These are phyloP conservation scores for Medicago arabica DNA, from an alignment of 306 rosid genomes.

Conservation along the genomic window DNA sequence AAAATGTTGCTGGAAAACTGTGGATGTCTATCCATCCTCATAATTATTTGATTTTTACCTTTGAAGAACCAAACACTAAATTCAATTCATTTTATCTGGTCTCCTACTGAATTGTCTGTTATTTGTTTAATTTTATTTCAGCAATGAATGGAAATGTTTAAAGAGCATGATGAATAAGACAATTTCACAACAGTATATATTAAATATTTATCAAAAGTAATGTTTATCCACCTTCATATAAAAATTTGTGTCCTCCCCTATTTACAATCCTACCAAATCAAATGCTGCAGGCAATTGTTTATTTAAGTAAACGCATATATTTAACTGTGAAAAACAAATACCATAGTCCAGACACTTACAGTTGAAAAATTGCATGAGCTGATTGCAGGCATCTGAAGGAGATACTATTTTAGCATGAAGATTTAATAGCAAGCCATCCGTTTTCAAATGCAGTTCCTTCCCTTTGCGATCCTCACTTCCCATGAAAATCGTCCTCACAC, in stretches of 20 bases:
- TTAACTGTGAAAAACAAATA: slow-evolving; percentile 4
- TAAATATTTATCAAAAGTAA: not conserved
- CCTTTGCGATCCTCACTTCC: slow-evolving; percentile 91
- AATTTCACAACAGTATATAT: too few species aligned
- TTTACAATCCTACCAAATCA: not conserved
- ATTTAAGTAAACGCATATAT: not conserved
- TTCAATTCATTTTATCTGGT: not conserved
- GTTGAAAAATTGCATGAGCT: slow-evolving; percentile 78
- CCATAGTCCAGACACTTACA: slow-evolving; percentile 60
- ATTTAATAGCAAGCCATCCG: slow-evolving; percentile 71
- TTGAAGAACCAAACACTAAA: not conserved
- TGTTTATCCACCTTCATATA: not conserved
- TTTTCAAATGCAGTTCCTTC: slow-evolving; percentile 77
- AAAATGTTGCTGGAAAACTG: not conserved
- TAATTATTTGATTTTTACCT: too few species aligned
- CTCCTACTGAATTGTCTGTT: not conserved
- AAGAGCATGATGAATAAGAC: not conserved
- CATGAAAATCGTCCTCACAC: slow-evolving; percentile 83
- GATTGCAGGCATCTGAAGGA: slow-evolving; percentile 87
- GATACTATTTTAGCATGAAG: slow-evolving; percentile 70
- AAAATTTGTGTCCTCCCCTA: not conserved
- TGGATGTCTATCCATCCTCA: too few species aligned
- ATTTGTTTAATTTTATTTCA: not conserved
- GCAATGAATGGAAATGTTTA: slow-evolving; percentile 1
- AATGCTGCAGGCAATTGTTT: not conserved